phyloP scores from a whole-genome alignment of 2,329 filamentous ascomycete genomes.

The Cladosporium sp. region DNA sequence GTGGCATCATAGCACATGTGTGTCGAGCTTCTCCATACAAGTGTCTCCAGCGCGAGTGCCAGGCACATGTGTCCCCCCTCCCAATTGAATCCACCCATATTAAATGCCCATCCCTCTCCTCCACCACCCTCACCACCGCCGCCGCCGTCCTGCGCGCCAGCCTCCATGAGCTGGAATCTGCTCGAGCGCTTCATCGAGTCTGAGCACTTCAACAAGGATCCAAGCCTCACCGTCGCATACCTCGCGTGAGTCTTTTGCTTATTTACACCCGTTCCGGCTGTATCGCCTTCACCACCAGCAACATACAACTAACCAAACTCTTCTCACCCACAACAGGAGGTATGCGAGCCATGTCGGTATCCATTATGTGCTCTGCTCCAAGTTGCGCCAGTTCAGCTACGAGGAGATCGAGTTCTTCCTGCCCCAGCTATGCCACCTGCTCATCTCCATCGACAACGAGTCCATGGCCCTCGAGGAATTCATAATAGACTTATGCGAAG shows the following conservation, averaged over 20 bases:
- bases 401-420: slow-evolving; percentile 93
- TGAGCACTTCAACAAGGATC: slow-evolving; percentile 89
- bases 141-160: slow-evolving; percentile 2
- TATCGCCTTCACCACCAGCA: too few relatives aligned
- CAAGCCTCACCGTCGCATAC: slow-evolving; percentile 83
- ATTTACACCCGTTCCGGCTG: too few relatives aligned
- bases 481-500: slow-evolving; percentile 78
- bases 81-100: background rate
- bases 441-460: slow-evolving; percentile 85
- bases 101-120: background rate
- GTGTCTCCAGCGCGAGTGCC: background rate
- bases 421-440: slow-evolving; percentile 77
- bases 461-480: slow-evolving; percentile 90
- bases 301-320: too few relatives aligned
- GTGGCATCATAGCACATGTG: too few relatives aligned
- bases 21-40: background rate
- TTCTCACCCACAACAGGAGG: slow-evolving; percentile 51
- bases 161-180: slow-evolving; percentile 67
- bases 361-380: slow-evolving; percentile 83
- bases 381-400: slow-evolving; percentile 83
- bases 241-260: slow-evolving; percentile 70
- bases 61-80: too few relatives aligned
- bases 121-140: background rate
- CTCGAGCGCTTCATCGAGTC: slow-evolving; percentile 88
- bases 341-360: slow-evolving; percentile 89